Evolutionary conservation across 371 early-diverging fungal species (phyloP).

Genomic region (Rhizoclosmatium hyalinum): DNA sequence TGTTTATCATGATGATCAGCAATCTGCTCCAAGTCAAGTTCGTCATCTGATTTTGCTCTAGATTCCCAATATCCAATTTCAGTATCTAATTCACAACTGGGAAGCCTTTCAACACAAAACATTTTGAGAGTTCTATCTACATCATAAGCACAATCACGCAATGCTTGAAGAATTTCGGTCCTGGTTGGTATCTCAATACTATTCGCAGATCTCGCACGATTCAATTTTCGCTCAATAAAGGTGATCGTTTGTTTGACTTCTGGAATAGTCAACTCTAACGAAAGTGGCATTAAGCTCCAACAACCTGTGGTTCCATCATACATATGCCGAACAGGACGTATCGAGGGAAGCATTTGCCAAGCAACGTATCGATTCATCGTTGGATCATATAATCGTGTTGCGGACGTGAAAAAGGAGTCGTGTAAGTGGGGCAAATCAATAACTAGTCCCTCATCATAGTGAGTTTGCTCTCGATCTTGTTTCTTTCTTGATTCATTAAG

Average conservation of each 20-base stretch:
- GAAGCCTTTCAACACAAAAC: background rate
- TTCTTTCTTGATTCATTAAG: background rate
- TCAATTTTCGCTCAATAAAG: background rate
- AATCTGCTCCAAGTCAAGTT: background rate
- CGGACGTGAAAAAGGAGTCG: background rate
- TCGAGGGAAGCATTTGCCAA: background rate
- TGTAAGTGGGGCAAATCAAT: constrained; percentile 2
- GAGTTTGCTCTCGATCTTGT: background rate
- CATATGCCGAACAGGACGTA: constrained; percentile 1
- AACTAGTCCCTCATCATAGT: background rate
- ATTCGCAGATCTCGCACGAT: background rate
- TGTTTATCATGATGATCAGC: background rate
- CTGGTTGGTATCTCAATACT: background rate
- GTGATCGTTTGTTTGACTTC: background rate
- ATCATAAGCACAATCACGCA: constrained; percentile 2
- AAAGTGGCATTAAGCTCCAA: background rate
- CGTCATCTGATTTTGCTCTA: no score
- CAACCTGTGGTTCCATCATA: background rate
- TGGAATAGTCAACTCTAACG: constrained; percentile 1
- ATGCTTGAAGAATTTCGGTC: background rate
- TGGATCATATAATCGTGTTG: background rate
- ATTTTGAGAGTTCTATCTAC: background rate
- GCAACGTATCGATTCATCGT: background rate
- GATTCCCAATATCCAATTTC: no score
- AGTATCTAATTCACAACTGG: no score